phyloP scores from a whole-genome alignment of 2,329 filamentous ascomycete genomes.

The Penicillium sclerotiorum region DNA sequence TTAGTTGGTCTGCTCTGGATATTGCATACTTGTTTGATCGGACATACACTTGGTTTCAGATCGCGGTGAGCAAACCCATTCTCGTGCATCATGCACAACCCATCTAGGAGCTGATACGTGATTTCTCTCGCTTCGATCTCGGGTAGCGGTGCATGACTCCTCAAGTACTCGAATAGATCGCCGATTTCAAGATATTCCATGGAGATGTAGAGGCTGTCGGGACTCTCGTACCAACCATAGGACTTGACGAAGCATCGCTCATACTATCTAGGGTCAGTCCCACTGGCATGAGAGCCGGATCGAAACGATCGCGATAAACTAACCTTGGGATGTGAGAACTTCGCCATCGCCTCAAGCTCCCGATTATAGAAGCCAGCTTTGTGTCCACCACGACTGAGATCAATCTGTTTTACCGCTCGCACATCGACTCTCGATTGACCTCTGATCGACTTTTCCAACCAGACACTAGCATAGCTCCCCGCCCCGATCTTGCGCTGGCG shows the following conservation, averaged over 20 bases:
- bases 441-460: neutral
- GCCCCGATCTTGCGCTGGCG: neutral
- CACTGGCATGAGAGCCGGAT: too few relatives aligned
- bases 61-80: slow-evolving; percentile 14
- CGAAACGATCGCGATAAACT: too few relatives aligned
- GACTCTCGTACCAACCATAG: slow-evolving; percentile 14
- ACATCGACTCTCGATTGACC: neutral
- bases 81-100: slow-evolving; percentile 7
- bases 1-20: neutral
- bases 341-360: slow-evolving; percentile 13
- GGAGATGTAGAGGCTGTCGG: neutral
- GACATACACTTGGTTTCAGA: slow-evolving; percentile 14
- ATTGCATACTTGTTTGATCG: neutral
- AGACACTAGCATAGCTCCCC: neutral
- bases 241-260: slow-evolving; percentile 13
- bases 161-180: slow-evolving; percentile 1
- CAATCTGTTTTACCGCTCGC: slow-evolving; percentile 11
- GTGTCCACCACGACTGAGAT: neutral
- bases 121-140: slow-evolving; percentile 5
- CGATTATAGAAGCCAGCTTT: neutral
- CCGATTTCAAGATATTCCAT: slow-evolving; percentile 15
- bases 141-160: neutral
- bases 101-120: slow-evolving; percentile 6
- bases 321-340: slow-evolving; percentile 13
- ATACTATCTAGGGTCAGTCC: slow-evolving; percentile 4